Percentiles rank a stretch among this genome's conserved stretches.
Conservation (phyloP, 768 basidiomycete genomes). For the Mycena galericulata region DNA sequence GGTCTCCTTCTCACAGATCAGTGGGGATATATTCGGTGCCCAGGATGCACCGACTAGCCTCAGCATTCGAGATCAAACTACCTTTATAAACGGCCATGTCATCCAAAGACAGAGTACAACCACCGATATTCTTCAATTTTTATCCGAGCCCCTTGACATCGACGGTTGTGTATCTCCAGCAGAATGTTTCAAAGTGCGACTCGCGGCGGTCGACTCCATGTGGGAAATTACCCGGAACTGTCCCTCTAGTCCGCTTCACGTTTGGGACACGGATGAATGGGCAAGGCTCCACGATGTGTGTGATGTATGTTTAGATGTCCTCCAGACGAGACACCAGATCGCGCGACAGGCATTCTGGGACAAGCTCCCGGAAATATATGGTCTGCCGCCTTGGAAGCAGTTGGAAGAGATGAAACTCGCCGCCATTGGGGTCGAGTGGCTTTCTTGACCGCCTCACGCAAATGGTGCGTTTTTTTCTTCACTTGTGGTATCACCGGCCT, state of each 20-base stretch:
- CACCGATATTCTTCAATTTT: slow-evolving; percentile 1
- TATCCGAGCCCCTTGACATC: slow-evolving; percentile 1
- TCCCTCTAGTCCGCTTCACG: background rate
- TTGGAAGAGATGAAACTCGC: background rate
- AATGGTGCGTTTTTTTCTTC: too few species aligned
- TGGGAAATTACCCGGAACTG: background rate
- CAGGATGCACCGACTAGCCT: background rate
- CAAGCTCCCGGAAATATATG: slow-evolving; percentile 3
- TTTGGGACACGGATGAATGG: background rate
- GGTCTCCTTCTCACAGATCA: background rate
- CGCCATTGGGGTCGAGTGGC: background rate
- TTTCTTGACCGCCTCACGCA: background rate
- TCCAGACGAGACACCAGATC: background rate
- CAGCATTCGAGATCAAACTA: background rate
- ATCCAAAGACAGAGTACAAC: background rate
- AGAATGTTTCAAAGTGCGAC: background rate
- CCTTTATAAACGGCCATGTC: background rate
- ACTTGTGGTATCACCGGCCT: too few species aligned
- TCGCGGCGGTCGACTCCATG: background rate
- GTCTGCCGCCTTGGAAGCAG: background rate
- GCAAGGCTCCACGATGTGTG: background rate
- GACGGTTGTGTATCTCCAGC: background rate
- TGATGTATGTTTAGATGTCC: background rate
- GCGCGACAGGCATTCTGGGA: slow-evolving; percentile 7
- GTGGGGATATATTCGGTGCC: background rate